Evolutionary conservation across 2,329 filamentous ascomycete genomes (phyloP).

Genomic region (Alternaria ventricosa): DNA sequence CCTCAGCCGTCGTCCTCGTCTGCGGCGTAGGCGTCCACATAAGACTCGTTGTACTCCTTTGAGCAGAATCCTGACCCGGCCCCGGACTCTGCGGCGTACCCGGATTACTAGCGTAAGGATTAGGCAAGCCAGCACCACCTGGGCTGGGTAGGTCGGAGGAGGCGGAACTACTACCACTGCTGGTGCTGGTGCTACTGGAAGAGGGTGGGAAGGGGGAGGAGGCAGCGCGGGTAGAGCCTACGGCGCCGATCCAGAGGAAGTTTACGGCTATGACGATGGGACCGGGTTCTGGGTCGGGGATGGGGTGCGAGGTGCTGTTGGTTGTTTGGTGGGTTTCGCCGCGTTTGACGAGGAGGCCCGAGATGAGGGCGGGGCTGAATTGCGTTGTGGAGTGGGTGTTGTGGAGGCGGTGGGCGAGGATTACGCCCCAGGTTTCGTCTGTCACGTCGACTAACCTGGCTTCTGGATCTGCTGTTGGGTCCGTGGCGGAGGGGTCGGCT

Average conservation of each 20-base stretch:
- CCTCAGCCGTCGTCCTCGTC: conserved; percentile 57
- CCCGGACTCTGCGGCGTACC: conserved; percentile 16
- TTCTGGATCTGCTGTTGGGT: conserved; percentile 62
- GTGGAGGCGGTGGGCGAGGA: conserved; percentile 66
- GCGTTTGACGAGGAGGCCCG: conserved; percentile 54
- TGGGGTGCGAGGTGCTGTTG: conserved; percentile 18
- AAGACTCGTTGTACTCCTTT: conserved; percentile 33
- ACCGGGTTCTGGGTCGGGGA: conserved; percentile 33
- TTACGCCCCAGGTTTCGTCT: conserved; percentile 77
- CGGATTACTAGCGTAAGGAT: conserved; percentile 7
- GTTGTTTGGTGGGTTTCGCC: conserved; percentile 25
- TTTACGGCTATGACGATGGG: conserved; percentile 51
- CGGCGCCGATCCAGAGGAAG: conserved; percentile 55
- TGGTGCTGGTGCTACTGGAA: not conserved
- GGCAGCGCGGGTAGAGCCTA: conserved; percentile 45
- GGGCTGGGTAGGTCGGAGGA: conserved; percentile 33
- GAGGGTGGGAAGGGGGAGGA: conserved; percentile 30
- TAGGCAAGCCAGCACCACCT: conserved; percentile 5
- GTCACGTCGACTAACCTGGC: conserved; percentile 73
- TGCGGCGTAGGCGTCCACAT: conserved; percentile 45
- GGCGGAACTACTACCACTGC: not conserved
- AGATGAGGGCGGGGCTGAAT: conserved; percentile 49
- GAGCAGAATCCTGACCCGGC: conserved; percentile 1
- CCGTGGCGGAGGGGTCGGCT: conserved; percentile 54
- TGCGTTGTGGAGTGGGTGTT: conserved; percentile 45